These are phyloP conservation scores for Starmerella stellata DNA, from an alignment of 805 yeast species.

Conservation along the genomic window DNA sequence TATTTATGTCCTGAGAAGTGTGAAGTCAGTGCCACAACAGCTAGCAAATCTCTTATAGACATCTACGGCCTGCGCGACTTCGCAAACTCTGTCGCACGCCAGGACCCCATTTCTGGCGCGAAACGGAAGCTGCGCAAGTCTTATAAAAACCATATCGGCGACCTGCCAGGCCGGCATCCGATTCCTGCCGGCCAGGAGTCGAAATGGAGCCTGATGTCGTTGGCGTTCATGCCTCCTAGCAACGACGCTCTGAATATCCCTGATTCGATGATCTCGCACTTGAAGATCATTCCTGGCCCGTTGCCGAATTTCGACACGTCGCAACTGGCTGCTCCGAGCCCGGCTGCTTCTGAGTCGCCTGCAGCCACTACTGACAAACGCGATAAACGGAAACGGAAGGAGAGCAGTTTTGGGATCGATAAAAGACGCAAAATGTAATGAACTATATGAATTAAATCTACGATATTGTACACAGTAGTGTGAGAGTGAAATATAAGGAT, in stretches of 20 bases:
- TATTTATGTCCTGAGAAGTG: slow-evolving; percentile 26
- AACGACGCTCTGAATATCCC: slow-evolving; percentile 5
- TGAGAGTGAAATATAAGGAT: too few species aligned
- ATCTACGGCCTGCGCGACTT: slow-evolving; percentile 49
- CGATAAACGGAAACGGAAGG: slow-evolving; percentile 13
- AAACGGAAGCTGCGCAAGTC: slow-evolving; percentile 89
- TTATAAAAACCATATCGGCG: slow-evolving; percentile 79
- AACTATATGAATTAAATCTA: too few species aligned
- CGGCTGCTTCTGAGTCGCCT: background rate
- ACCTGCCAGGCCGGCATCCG: slow-evolving; percentile 47
- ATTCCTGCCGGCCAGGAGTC: slow-evolving; percentile 23
- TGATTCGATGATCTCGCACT: slow-evolving; percentile 24
- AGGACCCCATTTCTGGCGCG: slow-evolving; percentile 72
- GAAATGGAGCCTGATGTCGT: slow-evolving; percentile 16
- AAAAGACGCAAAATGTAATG: slow-evolving; percentile 7
- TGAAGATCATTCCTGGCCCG: slow-evolving; percentile 27
- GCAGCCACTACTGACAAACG: background rate
- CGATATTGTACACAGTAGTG: too few species aligned
- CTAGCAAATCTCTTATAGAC: slow-evolving; percentile 49
- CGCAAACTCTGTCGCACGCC: slow-evolving; percentile 68
- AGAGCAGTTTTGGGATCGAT: slow-evolving; percentile 2
- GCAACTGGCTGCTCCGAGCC: slow-evolving; percentile 33
- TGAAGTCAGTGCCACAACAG: slow-evolving; percentile 26
- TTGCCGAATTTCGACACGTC: slow-evolving; percentile 60
- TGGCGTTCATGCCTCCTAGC: slow-evolving; percentile 9